Percentiles rank a stretch among this genome's conserved stretches.
These are phyloP conservation scores for Termitomyces sp. DNA, from an alignment of 768 basidiomycete species.

Conservation along the genomic window DNA sequence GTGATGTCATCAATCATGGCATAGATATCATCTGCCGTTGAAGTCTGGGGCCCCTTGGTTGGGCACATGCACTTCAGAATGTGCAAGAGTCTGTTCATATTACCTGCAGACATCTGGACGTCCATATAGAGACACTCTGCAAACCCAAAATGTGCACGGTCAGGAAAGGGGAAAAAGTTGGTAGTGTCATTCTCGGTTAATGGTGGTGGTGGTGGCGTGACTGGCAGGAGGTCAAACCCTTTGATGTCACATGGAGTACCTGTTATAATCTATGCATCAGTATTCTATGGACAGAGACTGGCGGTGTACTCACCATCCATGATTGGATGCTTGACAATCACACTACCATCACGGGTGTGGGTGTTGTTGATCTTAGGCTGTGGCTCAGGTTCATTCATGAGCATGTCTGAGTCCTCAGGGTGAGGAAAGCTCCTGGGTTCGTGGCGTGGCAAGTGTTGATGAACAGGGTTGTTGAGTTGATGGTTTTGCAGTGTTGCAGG, in stretches of 20 bases:
- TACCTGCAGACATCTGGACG: conserved; percentile 9
- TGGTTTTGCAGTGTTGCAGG: too few species aligned
- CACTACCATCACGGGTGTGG: neutral
- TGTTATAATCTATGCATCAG: neutral
- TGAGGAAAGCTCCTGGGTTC: too few species aligned
- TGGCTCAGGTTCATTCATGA: too few species aligned
- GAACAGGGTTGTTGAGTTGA: too few species aligned
- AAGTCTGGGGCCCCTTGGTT: conserved; percentile 13
- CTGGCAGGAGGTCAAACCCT: neutral
- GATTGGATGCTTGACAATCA: neutral
- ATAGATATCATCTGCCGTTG: neutral
- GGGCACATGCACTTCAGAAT: conserved; percentile 5
- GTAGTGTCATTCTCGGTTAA: too few species aligned
- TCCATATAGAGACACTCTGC: conserved; percentile 11
- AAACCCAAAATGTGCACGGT: conserved; percentile 7
- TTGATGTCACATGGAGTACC: conserved; percentile 3
- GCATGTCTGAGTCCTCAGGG: too few species aligned
- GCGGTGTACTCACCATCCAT: too few species aligned
- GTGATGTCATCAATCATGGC: too few species aligned
- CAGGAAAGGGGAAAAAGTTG: too few species aligned
- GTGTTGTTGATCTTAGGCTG: too few species aligned
- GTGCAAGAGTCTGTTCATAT: conserved; percentile 10
- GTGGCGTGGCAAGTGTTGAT: too few species aligned
- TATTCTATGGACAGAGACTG: too few species aligned
- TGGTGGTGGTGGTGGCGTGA: neutral